Base-by-base conservation (phyloP, 2,329 filamentous ascomycete species). In the Sclerotinia trifoliorum region DNA sequence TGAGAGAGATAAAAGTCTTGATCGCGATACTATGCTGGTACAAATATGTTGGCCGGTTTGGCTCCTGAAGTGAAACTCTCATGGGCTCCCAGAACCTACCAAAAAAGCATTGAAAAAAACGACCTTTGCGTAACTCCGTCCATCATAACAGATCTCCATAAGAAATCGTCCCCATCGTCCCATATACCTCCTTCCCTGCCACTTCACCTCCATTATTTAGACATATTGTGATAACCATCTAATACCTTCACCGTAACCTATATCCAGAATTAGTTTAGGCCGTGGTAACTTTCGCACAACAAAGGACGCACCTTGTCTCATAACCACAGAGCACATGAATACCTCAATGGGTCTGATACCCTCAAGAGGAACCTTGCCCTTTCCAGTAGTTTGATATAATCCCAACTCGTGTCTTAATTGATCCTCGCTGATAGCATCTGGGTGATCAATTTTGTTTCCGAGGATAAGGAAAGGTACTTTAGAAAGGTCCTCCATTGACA, bases 381-480 rank as follows among this genome's bases (percentile, higher is more conserved):
- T 97, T 77, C 94, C 94, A 70, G 93, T 97, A 67, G 94, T 97
- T 82, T 98, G 94, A 83, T 96, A 98, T 77, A 99, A 82, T 71
- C 95, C 95, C 69, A 99, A 85, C 80, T 94, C 91, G 79, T 94
- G 90, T 80, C 95, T 88, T 78, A 98, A 86, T 83, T 97, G 93
- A 77, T 98, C 94, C 85, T 99, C 95, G 73, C 91, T 94, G 66
- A 98, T 90, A 71, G 95, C 95, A 75, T 96, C 91, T 66, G 94
- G 94, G 83, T 98, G 94, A 81, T 99, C 95, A 80, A 99, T 99
- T 88, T 99, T 99, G 88, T 99, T 99, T 76, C 95, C 95, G 72
- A 99, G 88, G 75, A 99, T 88, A 71, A 98, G 88, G 80, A 98
- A 98, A 66, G 95, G 95, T 11, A 97, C 95, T 85, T 96, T 97